Conservation (phyloP, 192 early-diverging fungal genomes). For the Spizellomyces sp. region DNA sequence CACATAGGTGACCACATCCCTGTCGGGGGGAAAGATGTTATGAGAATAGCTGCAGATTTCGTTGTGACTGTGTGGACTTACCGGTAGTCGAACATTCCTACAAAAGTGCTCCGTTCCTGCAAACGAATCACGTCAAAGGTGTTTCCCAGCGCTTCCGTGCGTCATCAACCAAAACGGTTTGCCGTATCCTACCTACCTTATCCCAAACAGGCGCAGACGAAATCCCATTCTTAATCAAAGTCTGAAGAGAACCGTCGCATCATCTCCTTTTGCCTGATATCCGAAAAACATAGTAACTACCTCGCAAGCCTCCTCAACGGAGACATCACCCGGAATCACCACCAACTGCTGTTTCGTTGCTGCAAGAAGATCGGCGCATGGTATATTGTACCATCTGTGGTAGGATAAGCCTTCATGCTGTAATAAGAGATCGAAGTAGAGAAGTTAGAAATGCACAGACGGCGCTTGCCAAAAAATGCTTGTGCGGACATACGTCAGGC, state of each 20-base stretch:
- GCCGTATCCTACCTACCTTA: not conserved
- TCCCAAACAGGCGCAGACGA: constrained; percentile 83
- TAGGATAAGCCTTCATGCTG: constrained; percentile 26
- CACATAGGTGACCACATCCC: constrained; percentile 78
- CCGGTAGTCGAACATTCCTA: constrained; percentile 84
- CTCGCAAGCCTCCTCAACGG: constrained; percentile 33
- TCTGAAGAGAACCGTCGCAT: constrained; percentile 1
- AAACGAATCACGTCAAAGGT: not conserved
- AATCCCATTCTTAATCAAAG: constrained; percentile 72
- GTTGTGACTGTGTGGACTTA: not conserved
- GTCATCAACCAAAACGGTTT: not conserved
- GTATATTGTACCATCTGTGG: constrained; percentile 32
- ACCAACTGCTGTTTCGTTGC: constrained; percentile 21
- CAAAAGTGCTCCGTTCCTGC: constrained; percentile 54
- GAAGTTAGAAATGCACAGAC: not conserved
- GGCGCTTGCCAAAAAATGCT: not conserved
- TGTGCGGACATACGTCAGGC: constrained; percentile 6
- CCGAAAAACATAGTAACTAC: not conserved
- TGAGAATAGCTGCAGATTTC: not conserved
- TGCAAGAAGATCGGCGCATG: constrained; percentile 24
- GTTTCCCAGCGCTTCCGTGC: not conserved
- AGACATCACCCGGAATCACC: constrained; percentile 25
- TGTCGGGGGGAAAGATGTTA: constrained; percentile 17
- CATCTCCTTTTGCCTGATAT: not conserved
- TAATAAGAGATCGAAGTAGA: not conserved